These are phyloP conservation scores for Tolypocladium amazonense DNA, from an alignment of 2,329 filamentous ascomycete species.

Conservation along the genomic window DNA sequence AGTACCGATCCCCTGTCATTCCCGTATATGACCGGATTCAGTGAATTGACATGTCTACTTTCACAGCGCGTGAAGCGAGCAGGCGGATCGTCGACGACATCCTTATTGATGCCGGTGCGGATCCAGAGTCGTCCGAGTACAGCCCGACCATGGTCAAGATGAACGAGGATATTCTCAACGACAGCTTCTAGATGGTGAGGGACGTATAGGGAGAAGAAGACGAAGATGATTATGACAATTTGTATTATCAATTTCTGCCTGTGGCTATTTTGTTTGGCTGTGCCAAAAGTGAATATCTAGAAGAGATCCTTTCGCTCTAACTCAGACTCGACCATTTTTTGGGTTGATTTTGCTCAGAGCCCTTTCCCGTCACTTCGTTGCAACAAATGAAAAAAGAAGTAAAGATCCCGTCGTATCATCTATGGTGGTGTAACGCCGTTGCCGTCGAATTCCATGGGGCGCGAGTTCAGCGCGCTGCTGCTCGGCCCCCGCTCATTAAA, in stretches of 20 bases:
- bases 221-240: neutral
- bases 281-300: neutral
- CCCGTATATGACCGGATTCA: neutral
- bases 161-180: constrained; percentile 50
- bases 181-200: constrained; percentile 41
- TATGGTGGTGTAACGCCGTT: neutral
- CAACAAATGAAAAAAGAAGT: neutral
- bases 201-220: neutral
- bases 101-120: constrained; percentile 62
- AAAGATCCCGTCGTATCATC: neutral
- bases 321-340: neutral
- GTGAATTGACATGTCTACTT: constrained; percentile 1
- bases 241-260: neutral
- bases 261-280: neutral
- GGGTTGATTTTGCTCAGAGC: neutral
- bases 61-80: constrained; percentile 64
- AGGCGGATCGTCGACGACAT: constrained; percentile 74
- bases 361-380: neutral
- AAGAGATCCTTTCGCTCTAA: neutral
- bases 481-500: neutral
- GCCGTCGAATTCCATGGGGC: neutral
- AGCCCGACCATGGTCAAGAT: constrained; percentile 57
- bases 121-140: constrained; percentile 43
- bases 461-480: neutral
- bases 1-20: constrained; percentile 13